A percentile compares a stretch with the other conserved stretches of the same genome.
These are phyloP conservation scores for Nemania abortiva DNA, from an alignment of 2,329 filamentous ascomycete genomes.

Conservation along the genomic window DNA sequence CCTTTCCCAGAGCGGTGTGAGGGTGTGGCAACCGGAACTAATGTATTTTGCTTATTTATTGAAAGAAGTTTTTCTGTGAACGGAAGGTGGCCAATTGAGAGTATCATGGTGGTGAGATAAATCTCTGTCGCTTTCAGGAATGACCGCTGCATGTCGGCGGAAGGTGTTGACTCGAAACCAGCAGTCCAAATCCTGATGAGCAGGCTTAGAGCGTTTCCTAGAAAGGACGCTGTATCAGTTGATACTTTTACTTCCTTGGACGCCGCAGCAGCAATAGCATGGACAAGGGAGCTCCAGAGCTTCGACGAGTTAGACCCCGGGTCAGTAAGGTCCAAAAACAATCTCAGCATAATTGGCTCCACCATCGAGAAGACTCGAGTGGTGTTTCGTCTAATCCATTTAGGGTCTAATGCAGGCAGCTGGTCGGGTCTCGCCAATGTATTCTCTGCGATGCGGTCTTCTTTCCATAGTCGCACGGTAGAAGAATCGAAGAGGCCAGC, in stretches of 20 bases:
- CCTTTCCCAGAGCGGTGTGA: conserved; percentile 69
- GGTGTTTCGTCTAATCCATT: conserved; percentile 85
- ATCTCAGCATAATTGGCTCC: conserved; percentile 69
- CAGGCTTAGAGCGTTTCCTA: conserved; percentile 77
- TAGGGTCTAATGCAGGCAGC: conserved; percentile 83
- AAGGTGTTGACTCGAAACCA: conserved; percentile 66
- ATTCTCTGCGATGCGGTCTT: conserved; percentile 74
- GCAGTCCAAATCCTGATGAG: conserved; percentile 76
- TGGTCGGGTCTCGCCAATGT: conserved; percentile 75
- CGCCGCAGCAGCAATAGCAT: conserved; percentile 74
- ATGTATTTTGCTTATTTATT: conserved; percentile 65
- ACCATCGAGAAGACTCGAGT: conserved; percentile 73
- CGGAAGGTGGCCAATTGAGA: conserved; percentile 67
- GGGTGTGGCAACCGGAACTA: conserved; percentile 74
- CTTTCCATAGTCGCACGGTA: conserved; percentile 75
- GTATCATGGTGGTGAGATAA: conserved; percentile 62
- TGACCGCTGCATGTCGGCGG: conserved; percentile 61
- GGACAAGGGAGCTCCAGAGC: conserved; percentile 73
- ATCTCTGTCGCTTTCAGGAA: conserved; percentile 68
- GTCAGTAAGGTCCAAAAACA: conserved; percentile 72
- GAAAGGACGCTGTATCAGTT: conserved; percentile 82
- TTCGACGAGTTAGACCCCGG: conserved; percentile 64
- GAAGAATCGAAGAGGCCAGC: conserved; percentile 75
- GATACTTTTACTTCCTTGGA: conserved; percentile 92
- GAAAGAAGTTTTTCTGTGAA: conserved; percentile 72